Conservation (phyloP, 2,329 filamentous ascomycete genomes). For the Sarocladium strictum region DNA sequence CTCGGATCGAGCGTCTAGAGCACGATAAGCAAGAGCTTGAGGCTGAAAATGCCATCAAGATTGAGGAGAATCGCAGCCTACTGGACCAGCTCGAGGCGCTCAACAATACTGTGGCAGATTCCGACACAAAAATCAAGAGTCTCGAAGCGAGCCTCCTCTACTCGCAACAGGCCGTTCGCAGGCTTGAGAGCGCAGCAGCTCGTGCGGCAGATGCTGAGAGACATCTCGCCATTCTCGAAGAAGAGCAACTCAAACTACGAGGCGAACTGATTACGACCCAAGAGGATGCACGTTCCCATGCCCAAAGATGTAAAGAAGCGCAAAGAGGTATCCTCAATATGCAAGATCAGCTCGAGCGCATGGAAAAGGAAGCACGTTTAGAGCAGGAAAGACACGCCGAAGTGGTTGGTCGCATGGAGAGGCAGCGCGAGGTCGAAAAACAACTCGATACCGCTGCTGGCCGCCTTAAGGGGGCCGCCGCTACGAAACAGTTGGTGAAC, state of each 20-base stretch:
- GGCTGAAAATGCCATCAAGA: conserved; percentile 66
- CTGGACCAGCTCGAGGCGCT: conserved; percentile 79
- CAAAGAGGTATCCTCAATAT: conserved; percentile 73
- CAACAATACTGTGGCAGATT: conserved; percentile 72
- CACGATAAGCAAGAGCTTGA: conserved; percentile 68
- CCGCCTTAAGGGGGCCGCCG: conserved; percentile 73
- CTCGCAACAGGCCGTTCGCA: conserved; percentile 70
- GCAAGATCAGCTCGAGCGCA: conserved; percentile 80
- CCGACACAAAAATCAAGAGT: conserved; percentile 71
- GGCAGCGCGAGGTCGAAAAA: conserved; percentile 73
- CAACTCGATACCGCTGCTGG: conserved; percentile 76
- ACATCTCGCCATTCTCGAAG: conserved; percentile 72
- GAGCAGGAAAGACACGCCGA: conserved; percentile 79
- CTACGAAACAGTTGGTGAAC: conserved; percentile 53
- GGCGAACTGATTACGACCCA: conserved; percentile 59
- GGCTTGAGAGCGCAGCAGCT: conserved; percentile 65
- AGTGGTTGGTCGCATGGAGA: conserved; percentile 75
- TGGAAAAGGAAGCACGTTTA: conserved; percentile 75
- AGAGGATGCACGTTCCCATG: conserved; percentile 70
- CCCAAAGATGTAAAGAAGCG: conserved; percentile 79
- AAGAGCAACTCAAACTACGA: conserved; percentile 71
- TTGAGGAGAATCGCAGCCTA: conserved; percentile 76
- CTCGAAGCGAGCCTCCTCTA: conserved; percentile 72
- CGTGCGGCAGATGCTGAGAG: conserved; percentile 74
- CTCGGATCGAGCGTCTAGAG: conserved; percentile 72